Evolutionary conservation across 176 grass and related monocot species (phyloP).

Genomic region (Eleusine indica): DNA sequence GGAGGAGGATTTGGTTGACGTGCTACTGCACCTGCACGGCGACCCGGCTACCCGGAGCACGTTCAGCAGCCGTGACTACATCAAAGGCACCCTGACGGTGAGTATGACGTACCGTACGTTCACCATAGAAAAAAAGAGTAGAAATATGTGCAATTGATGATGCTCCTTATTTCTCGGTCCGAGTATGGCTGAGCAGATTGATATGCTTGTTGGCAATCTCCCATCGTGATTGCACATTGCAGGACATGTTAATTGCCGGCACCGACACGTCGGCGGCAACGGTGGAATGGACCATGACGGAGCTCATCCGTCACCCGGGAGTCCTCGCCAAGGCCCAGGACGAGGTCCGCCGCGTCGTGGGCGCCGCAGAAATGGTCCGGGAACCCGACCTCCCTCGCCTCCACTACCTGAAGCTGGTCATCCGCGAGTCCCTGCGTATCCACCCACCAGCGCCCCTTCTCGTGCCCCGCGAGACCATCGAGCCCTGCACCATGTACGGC

Average conservation of each 20-base stretch:
- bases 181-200: too few species aligned
- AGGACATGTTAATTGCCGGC: conserved; percentile 65
- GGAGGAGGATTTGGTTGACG: conserved; percentile 58
- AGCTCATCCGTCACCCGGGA: conserved; percentile 54
- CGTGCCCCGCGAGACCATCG: conserved; percentile 51
- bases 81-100: conserved; percentile 76
- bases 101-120: background rate
- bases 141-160: too few species aligned
- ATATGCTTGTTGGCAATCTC: too few species aligned
- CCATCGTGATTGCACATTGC: too few species aligned
- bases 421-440: conserved; percentile 61
- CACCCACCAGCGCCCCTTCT: conserved; percentile 63
- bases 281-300: conserved; percentile 73
- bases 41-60: conserved; percentile 54
- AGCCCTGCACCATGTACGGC: conserved; percentile 43
- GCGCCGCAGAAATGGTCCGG: conserved; percentile 17
- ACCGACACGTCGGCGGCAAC: conserved; percentile 60
- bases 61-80: conserved; percentile 41
- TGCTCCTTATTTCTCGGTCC: too few species aligned
- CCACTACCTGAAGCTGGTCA: conserved; percentile 53
- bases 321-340: conserved; percentile 53
- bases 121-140: too few species aligned
- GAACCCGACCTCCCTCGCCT: conserved; percentile 56
- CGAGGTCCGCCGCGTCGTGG: conserved; percentile 44
- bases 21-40: conserved; percentile 61